Evolutionary conservation across 768 basidiomycete genomes (phyloP).

Genomic region (Fomitopsis pulvina): DNA sequence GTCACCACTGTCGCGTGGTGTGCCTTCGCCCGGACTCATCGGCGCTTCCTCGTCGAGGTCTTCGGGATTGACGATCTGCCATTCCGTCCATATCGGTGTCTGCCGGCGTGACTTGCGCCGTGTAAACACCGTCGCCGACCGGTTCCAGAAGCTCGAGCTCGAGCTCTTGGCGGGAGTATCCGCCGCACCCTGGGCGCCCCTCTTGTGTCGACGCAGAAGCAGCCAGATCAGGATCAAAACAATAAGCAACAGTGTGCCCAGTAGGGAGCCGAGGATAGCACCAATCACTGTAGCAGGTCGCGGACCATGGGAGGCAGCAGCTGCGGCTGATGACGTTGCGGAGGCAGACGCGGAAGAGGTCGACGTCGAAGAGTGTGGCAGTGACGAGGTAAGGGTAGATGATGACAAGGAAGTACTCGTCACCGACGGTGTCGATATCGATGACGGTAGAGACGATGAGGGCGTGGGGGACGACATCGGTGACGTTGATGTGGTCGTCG

Average conservation of each 20-base stretch:
- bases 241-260: conserved; percentile 53
- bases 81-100: conserved; percentile 26
- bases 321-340: conserved; percentile 5
- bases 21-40: conserved; percentile 45
- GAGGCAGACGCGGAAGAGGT: conserved; percentile 1
- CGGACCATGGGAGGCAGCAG: conserved; percentile 15
- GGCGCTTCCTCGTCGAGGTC: conserved; percentile 5
- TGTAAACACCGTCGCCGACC: conserved; percentile 23
- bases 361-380: too few relatives aligned
- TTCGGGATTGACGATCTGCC: conserved; percentile 24
- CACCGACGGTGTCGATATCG: background rate
- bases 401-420: conserved; percentile 18
- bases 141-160: conserved; percentile 34
- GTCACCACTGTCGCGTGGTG: conserved; percentile 63
- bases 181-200: conserved; percentile 11
- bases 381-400: background rate
- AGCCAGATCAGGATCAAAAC: conserved; percentile 41
- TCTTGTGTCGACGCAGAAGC: conserved; percentile 29
- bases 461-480: background rate
- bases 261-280: conserved; percentile 53
- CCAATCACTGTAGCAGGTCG: conserved; percentile 35
- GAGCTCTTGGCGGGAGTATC: conserved; percentile 17
- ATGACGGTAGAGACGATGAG: background rate
- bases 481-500: conserved; percentile 24
- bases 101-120: conserved; percentile 11